Evolutionary conservation across 352 stramenopile species (phyloP).

Genomic region (Globisporangium mamillatum): DNA sequence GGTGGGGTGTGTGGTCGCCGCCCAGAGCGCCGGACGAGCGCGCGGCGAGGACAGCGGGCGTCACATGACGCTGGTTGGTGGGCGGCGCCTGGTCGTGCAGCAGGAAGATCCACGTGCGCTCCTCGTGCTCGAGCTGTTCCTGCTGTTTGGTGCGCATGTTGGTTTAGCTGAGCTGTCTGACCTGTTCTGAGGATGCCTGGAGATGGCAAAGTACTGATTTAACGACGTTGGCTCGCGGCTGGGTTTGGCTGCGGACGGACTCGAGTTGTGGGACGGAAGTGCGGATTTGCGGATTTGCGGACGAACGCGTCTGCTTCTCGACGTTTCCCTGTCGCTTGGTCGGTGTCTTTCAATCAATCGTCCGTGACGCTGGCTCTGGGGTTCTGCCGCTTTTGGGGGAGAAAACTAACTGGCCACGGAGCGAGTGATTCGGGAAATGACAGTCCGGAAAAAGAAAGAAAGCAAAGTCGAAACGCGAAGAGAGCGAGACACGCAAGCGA

Average conservation of each 20-base stretch:
- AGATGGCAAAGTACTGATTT: not conserved
- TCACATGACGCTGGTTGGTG: conserved; percentile 12
- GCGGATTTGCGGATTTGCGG: not conserved
- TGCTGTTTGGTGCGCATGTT: conserved; percentile 21
- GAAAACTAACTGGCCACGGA: conserved; percentile 3
- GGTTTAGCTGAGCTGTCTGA: conserved; percentile 3
- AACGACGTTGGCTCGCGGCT: not conserved
- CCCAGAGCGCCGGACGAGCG: conserved; percentile 14
- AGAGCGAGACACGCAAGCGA: conserved; percentile 7
- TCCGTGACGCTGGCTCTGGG: not conserved
- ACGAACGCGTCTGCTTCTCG: not conserved
- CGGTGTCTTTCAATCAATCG: not conserved
- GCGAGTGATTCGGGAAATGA: conserved; percentile 17
- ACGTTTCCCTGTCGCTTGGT: not conserved
- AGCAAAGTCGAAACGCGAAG: not conserved
- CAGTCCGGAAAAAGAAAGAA: conserved; percentile 7
- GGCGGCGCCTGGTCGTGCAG: conserved; percentile 19
- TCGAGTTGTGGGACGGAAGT: no score
- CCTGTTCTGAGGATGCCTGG: conserved; percentile 2
- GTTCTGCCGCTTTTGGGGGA: not conserved
- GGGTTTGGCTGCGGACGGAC: not conserved
- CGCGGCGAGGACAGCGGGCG: conserved; percentile 17
- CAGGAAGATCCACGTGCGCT: conserved; percentile 24
- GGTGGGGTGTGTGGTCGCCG: conserved; percentile 9
- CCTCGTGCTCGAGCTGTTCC: conserved; percentile 18